Percentiles rank a stretch among this genome's conserved stretches.
These are phyloP conservation scores for Thinopyrum elongatum DNA, from an alignment of 176 grass and related monocot species.

Conservation along the genomic window DNA sequence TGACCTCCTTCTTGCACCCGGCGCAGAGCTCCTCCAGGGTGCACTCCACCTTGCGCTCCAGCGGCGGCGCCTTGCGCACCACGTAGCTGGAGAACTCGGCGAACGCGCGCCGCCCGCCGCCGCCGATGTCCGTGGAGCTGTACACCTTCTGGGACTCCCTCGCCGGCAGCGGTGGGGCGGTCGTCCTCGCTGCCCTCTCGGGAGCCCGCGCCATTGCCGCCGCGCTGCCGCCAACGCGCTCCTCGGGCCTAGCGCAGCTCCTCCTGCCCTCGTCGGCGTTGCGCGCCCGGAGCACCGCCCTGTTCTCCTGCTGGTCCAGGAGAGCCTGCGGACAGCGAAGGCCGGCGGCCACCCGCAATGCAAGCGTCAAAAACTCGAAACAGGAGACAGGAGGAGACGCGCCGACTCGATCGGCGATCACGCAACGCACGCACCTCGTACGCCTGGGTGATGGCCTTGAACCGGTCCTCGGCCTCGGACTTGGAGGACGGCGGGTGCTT, in stretches of 20 bases:
- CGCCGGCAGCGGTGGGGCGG: background rate
- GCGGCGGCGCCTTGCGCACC: conserved; percentile 70
- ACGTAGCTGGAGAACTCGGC: conserved; percentile 70
- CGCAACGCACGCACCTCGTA: conserved; percentile 53
- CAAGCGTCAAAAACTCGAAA: background rate
- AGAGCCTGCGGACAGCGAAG: conserved; percentile 41
- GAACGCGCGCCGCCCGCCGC: conserved; percentile 30
- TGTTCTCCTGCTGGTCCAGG: conserved; percentile 68
- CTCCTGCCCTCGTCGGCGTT: background rate
- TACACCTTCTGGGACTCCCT: conserved; percentile 46
- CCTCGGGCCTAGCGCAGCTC: background rate
- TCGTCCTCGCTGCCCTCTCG: background rate
- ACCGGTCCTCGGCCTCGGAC: conserved; percentile 59
- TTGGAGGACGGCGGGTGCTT: conserved; percentile 78
- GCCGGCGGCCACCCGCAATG: background rate
- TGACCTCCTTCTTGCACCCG: conserved; percentile 89
- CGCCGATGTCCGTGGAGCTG: conserved; percentile 16
- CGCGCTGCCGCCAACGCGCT: background rate
- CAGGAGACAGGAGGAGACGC: background rate
- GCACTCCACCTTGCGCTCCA: conserved; percentile 79
- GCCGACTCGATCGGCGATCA: background rate
- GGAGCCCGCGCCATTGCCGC: background rate
- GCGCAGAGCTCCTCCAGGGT: conserved; percentile 86
- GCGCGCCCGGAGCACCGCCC: conserved; percentile 24
- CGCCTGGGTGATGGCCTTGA: conserved; percentile 85